Base-by-base conservation (phyloP, 345 rosid genomes). In the Draba incana region DNA sequence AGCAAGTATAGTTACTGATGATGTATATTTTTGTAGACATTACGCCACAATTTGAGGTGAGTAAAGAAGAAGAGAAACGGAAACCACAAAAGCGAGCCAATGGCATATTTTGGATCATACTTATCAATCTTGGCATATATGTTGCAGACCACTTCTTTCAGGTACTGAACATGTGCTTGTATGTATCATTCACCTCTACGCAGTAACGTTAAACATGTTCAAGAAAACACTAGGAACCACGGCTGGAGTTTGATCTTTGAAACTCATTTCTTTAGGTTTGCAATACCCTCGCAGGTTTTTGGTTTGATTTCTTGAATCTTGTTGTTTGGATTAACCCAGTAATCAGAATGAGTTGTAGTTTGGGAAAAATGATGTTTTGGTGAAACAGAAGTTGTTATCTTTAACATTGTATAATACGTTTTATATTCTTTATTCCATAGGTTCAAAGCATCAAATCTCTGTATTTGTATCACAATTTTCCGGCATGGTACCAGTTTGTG, bases 401-500 rank as follows among this genome's bases (percentile, higher is more conserved):
- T 70, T 60, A 6, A 42, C 46, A 41, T 8, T 59, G 45, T 72
- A 5, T 54, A 15, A n/a, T 47, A 31, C 13, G 47, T 57, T 23
- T 48, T 23, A 13, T 39, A 11, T 33, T 42, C 11, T 61, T 31
- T 46, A 14, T 69, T 69, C 57, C 9, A 8, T 73, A 90, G 97
- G 87, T 90, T 53, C 79, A 59, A 2, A 67, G 70, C 48, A 76
- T 93, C 68, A 84, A 84, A 76, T 81, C 86, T 70, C 66, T 93
- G 57, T 90, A 93, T 62, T 67, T 93, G 76, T 93, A 84, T 69
- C 98, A 90, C 75, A 85, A 70, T 70, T 45, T 83, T 79, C 98
- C 97, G 8, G 80, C 79, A 39, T 92, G 97, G 96, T 87, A 85
- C 82, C 97, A 90, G 83, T 93, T 93, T 73, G 80, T 93, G 68